A percentile compares a stretch with the other conserved stretches of the same genome.
These are phyloP conservation scores for Aspergillus chevalieri DNA, from an alignment of 2,329 filamentous ascomycete species.

Conservation along the genomic window DNA sequence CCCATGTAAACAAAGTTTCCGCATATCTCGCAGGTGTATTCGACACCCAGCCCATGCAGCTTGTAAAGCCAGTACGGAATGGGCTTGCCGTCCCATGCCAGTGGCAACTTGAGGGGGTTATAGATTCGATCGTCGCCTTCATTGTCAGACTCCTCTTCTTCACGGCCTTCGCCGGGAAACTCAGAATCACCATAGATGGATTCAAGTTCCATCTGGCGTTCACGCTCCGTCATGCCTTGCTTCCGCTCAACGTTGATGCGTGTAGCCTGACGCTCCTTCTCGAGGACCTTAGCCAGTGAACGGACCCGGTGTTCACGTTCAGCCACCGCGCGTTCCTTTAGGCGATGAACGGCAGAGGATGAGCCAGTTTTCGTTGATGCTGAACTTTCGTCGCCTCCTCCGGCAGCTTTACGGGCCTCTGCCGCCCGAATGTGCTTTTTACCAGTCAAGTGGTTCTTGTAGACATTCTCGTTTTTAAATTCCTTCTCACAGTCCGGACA, in stretches of 20 bases:
- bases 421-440: constrained; percentile 90
- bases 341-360: constrained; percentile 35
- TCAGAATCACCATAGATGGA: constrained; percentile 65
- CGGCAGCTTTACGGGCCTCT: constrained; percentile 51
- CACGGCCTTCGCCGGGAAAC: constrained; percentile 26
- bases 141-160: constrained; percentile 60
- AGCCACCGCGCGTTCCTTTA: constrained; percentile 87
- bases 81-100: constrained; percentile 97
- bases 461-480: constrained; percentile 92
- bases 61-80: constrained; percentile 99
- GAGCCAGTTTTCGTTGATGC: constrained; percentile 13
- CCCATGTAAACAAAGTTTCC: constrained; percentile 99
- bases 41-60: constrained; percentile 86
- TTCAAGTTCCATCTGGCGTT: constrained; percentile 88
- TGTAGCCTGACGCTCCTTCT: constrained; percentile 80
- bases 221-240: constrained; percentile 94
- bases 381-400: constrained; percentile 32
- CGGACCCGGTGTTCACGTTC: constrained; percentile 80
- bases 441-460: constrained; percentile 78
- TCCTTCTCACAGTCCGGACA: constrained; percentile 89
- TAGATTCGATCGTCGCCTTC: constrained; percentile 85
- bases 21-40: constrained; percentile 93
- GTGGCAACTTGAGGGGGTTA: constrained; percentile 90
- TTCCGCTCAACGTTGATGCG: constrained; percentile 92
- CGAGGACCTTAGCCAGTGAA: constrained; percentile 73